These are phyloP conservation scores for Fraxinus pennsylvanica DNA, from an alignment of 257 asterid species.

Conservation along the genomic window DNA sequence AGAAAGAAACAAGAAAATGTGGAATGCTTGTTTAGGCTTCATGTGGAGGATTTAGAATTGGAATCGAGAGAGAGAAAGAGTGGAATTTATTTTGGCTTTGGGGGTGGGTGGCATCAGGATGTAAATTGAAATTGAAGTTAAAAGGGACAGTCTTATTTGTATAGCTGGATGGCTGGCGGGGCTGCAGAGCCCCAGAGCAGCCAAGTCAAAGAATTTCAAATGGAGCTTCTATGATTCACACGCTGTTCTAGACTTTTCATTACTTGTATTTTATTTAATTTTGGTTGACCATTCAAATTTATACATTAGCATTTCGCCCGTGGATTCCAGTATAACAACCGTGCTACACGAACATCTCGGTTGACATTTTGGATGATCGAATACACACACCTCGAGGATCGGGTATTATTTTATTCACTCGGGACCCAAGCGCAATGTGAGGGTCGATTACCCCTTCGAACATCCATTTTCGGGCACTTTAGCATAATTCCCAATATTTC, in stretches of 20 bases:
- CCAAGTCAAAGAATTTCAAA: constrained; percentile 33
- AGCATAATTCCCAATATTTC: too few species aligned
- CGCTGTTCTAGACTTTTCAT: neutral
- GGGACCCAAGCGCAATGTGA: too few species aligned
- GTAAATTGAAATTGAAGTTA: constrained; percentile 42
- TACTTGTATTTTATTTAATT: neutral
- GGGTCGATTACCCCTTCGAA: too few species aligned
- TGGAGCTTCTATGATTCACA: constrained; percentile 25
- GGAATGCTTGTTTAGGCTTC: constrained; percentile 25
- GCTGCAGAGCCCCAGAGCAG: constrained; percentile 5
- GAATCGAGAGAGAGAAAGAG: constrained; percentile 17
- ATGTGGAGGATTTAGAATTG: constrained; percentile 31
- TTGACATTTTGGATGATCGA: too few species aligned
- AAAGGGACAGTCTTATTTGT: constrained; percentile 26
- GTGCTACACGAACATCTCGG: too few species aligned
- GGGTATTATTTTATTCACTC: too few species aligned
- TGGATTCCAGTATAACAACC: too few species aligned
- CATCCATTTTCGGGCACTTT: too few species aligned
- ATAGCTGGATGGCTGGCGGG: constrained; percentile 38
- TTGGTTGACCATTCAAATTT: too few species aligned
- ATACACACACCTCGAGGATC: too few species aligned
- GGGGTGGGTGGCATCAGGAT: neutral
- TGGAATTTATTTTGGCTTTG: neutral
- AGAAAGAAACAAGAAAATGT: constrained; percentile 28
- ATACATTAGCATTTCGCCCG: too few species aligned